Evolutionary conservation across 2,329 filamentous ascomycete species (phyloP).

Genomic region (Didymella keratinophila): DNA sequence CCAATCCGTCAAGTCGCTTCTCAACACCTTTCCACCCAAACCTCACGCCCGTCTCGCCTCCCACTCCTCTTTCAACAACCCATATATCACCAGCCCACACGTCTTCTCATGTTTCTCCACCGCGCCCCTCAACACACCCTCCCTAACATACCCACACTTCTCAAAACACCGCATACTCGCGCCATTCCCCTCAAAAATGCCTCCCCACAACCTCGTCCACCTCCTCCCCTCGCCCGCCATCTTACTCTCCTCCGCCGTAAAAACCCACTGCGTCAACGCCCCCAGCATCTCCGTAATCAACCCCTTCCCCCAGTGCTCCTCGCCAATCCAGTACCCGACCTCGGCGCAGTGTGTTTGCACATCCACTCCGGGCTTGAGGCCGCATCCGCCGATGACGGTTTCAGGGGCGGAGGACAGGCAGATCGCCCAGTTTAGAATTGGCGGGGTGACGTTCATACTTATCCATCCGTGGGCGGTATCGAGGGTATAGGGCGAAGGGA

Average conservation of each 20-base stretch:
- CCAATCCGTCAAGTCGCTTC: not conserved
- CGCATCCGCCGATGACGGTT: conserved; percentile 48
- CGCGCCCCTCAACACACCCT: conserved; percentile 48
- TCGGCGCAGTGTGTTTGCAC: conserved; percentile 50
- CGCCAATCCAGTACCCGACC: conserved; percentile 55
- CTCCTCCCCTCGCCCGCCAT: conserved; percentile 28
- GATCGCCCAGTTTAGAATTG: conserved; percentile 32
- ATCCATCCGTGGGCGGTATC: conserved; percentile 48
- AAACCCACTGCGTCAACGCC: conserved; percentile 48
- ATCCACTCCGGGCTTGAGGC: conserved; percentile 48
- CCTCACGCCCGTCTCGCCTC: conserved; percentile 19
- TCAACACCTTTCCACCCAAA: not conserved
- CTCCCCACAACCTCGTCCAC: conserved; percentile 42
- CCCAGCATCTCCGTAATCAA: conserved; percentile 45
- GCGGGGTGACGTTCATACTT: conserved; percentile 28
- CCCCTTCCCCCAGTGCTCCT: conserved; percentile 47
- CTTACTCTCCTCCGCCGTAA: conserved; percentile 21
- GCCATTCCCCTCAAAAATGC: conserved; percentile 43
- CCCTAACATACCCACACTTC: conserved; percentile 50
- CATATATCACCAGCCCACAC: conserved; percentile 45
- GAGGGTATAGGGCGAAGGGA: conserved; percentile 52
- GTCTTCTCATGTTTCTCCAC: conserved; percentile 48
- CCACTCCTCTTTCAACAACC: conserved; percentile 46
- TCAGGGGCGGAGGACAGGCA: conserved; percentile 22
- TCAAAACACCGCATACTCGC: conserved; percentile 49